A percentile compares a stretch with the other conserved stretches of the same genome.
phyloP scores from a whole-genome alignment of 1,284 basidiomycete species.

The Tylopilus sp. region DNA sequence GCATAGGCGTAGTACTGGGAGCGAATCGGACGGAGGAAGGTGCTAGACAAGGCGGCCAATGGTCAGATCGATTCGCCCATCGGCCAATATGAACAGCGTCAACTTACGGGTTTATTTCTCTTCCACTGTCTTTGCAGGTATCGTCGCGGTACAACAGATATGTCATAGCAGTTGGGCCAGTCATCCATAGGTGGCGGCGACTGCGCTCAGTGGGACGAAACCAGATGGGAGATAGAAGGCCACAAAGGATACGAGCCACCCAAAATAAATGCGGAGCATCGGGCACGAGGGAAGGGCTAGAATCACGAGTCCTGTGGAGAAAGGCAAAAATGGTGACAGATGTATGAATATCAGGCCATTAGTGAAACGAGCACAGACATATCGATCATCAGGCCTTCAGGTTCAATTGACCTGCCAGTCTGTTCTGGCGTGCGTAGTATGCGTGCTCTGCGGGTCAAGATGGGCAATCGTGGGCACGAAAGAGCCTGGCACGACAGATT shows the following conservation, averaged over 20 bases:
- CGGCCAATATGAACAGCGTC: slow-evolving; percentile 1
- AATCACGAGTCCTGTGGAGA: slow-evolving; percentile 24
- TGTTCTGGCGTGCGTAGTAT: slow-evolving; percentile 23
- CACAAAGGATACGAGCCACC: slow-evolving; percentile 4
- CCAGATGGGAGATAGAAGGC: slow-evolving; percentile 6
- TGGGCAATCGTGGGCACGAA: slow-evolving; percentile 4
- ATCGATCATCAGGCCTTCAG: slow-evolving; percentile 23
- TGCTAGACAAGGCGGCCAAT: slow-evolving; percentile 32
- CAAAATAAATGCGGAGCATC: slow-evolving; percentile 25
- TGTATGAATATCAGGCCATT: slow-evolving; percentile 8
- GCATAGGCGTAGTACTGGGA: slow-evolving; percentile 49
- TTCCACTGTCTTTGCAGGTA: slow-evolving; percentile 36
- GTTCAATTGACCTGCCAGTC: slow-evolving; percentile 10
- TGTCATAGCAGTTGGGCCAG: slow-evolving; percentile 16
- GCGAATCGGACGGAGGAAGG: slow-evolving; percentile 45
- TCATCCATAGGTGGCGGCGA: slow-evolving; percentile 13
- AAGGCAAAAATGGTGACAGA: slow-evolving; percentile 25
- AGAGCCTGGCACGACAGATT: slow-evolving; percentile 2
- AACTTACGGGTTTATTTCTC: slow-evolving; percentile 32
- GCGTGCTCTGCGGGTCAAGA: slow-evolving; percentile 19
- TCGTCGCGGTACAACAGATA: slow-evolving; percentile 24
- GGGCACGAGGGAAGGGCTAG: slow-evolving; percentile 30
- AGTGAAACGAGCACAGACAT: slow-evolving; percentile 17
- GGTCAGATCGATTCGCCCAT: slow-evolving; percentile 11
- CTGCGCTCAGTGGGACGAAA: not conserved